phyloP scores from a whole-genome alignment of 2,329 filamentous ascomycete species.

The Didymella exigua region DNA sequence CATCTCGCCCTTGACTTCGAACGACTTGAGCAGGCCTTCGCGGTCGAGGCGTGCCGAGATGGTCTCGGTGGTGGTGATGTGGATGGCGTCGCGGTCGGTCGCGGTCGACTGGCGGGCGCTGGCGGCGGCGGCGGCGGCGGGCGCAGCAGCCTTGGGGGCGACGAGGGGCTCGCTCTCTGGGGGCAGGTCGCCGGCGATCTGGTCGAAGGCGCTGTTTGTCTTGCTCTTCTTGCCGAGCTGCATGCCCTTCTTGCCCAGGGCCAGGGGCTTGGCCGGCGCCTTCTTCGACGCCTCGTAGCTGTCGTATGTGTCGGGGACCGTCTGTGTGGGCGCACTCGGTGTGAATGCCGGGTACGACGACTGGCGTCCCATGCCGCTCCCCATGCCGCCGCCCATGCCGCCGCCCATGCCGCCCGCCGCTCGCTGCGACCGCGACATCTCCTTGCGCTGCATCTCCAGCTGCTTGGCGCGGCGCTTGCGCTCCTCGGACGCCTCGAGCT shows the following conservation, averaged over 20 bases:
- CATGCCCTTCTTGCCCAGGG: conserved; percentile 95
- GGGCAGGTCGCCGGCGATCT: conserved; percentile 90
- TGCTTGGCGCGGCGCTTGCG: conserved; percentile 99
- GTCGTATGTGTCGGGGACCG: conserved; percentile 81
- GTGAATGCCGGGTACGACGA: conserved; percentile 90
- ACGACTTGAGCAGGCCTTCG: conserved; percentile 83
- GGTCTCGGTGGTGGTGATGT: conserved; percentile 85
- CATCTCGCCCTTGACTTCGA: conserved; percentile 90
- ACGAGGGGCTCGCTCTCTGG: conserved; percentile 83
- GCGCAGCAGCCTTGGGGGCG: conserved; percentile 58
- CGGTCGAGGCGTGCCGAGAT: conserved; percentile 87
- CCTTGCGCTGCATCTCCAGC: conserved; percentile 97
- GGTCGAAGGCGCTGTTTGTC: conserved; percentile 95
- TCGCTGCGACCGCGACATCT: conserved; percentile 79
- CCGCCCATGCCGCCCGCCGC: conserved; percentile 47
- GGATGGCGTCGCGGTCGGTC: conserved; percentile 80
- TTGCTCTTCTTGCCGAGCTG: conserved; percentile 99
- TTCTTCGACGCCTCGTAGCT: conserved; percentile 99
- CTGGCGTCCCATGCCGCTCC: conserved; percentile 65
- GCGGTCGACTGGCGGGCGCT: conserved; percentile 68
- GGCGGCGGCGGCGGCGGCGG: conserved; percentile 58
- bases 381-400: conserved; percentile 27
- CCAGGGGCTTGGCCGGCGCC: conserved; percentile 74
- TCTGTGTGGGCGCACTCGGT: conserved; percentile 72
- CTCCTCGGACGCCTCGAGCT: conserved; percentile 96